These are phyloP conservation scores for Candida koratica DNA, from an alignment of 805 yeast genomes.

Conservation along the genomic window DNA sequence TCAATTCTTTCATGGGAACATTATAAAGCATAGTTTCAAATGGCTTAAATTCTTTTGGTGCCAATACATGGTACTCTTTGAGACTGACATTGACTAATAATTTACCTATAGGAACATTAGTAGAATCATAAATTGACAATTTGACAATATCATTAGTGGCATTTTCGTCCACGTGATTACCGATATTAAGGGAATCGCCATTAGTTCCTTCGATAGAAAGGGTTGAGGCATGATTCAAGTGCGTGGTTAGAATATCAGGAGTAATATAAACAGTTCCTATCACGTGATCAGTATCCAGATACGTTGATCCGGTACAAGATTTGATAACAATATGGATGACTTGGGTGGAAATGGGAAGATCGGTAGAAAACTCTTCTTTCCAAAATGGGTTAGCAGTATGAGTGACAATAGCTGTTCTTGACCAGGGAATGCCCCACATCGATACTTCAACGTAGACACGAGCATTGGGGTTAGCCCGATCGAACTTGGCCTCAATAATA, in stretches of 20 bases:
- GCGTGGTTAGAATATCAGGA: constrained; percentile 45
- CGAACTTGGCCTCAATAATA: constrained; percentile 62
- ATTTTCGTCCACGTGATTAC: constrained; percentile 9
- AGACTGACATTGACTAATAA: constrained; percentile 49
- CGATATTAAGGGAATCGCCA: constrained; percentile 22
- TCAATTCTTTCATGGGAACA: constrained; percentile 50
- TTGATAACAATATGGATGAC: constrained; percentile 49
- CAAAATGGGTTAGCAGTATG: constrained; percentile 61
- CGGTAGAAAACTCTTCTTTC: constrained; percentile 72
- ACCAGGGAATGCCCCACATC: constrained; percentile 74
- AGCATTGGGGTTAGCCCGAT: constrained; percentile 19
- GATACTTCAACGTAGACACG: constrained; percentile 64
- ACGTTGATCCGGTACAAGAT: constrained; percentile 18
- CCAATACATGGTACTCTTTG: constrained; percentile 54
- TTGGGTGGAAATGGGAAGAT: constrained; percentile 53
- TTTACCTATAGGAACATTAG: constrained; percentile 51
- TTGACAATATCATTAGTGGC: constrained; percentile 37
- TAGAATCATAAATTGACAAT: constrained; percentile 41
- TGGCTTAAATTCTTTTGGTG: constrained; percentile 55
- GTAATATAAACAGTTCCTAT: constrained; percentile 55
- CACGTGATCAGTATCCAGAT: constrained; percentile 31
- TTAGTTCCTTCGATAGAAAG: constrained; percentile 25
- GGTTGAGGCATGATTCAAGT: constrained; percentile 30
- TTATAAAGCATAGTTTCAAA: constrained; percentile 59
- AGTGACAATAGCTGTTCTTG: constrained; percentile 64